Evolutionary conservation across 208 protist genomes (phyloP).

Genomic region (Trypanosoma rangeli): DNA sequence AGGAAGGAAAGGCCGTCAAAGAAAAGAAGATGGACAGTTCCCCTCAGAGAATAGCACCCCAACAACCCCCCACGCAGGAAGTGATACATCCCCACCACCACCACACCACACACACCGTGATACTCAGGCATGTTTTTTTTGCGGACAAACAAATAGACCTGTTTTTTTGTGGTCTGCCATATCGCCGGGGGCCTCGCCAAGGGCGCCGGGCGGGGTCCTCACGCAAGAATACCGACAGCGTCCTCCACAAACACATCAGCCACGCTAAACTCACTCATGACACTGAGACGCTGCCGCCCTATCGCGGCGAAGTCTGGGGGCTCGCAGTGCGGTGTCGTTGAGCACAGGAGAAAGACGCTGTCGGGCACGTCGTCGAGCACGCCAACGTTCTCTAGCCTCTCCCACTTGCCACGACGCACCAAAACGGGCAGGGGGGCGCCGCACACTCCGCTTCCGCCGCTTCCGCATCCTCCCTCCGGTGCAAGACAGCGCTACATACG

Average conservation of each 20-base stretch:
- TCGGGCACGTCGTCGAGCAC: conserved; percentile 25
- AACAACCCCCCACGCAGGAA: no score
- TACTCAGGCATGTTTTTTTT: no score
- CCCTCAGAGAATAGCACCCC: no score
- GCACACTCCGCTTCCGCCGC: not conserved
- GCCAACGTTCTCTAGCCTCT: not conserved
- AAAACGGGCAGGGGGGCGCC: conserved; percentile 16
- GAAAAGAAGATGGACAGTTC: no score
- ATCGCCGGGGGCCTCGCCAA: no score
- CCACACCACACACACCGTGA: no score
- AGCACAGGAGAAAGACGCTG: conserved; percentile 34
- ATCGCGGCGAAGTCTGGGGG: conserved; percentile 47
- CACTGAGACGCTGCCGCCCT: conserved; percentile 18
- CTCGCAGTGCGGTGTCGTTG: conserved; percentile 73
- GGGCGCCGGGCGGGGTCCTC: no score
- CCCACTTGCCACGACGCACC: conserved; percentile 24
- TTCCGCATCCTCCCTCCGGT: not conserved
- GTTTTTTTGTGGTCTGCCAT: no score
- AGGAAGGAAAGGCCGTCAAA: no score
- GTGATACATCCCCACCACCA: no score
- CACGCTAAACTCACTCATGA: conserved; percentile 12
- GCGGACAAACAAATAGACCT: no score
- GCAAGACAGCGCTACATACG: conserved; percentile 26
- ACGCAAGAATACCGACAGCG: conserved; percentile 26
- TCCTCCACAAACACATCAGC: conserved; percentile 35